Evolutionary conservation across 768 basidiomycete species (phyloP), one percentile per base, ranked within the genome.

Genomic region (Trametes meyenii): DNA sequence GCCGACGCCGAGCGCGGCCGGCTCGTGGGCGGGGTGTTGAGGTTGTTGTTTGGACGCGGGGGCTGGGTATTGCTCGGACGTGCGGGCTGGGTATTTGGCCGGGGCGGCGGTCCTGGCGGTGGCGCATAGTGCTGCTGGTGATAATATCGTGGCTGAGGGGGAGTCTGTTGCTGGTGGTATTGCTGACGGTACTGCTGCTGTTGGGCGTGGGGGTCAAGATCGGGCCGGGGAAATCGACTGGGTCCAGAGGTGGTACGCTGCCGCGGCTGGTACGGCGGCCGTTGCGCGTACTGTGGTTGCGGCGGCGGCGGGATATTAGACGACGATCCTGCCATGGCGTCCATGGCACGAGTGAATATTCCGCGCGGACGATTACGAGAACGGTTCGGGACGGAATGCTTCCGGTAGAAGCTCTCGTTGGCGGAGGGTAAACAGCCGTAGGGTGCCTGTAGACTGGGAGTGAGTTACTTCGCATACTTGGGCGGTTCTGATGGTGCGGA

Each of bases 351-450:
- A 21, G 83, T 79, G 70, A 89, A 86, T 33, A 78, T 51, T 24
- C 75, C 72, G 7, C 78, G 74, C 5, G 75, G 70, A 19, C 73
- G 70, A 10, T 63, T 68, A 14, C 67, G 65, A 8, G 68, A 52
- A 6, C 72, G 69, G 17, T 73, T 79, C 4, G 88, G 88, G 0
- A 90, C 84, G 13, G 87, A 88, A 66, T 87, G 73, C 51, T 75
- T 80, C 62, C 88, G 78, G 72, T 89, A 90, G 67, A 77, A 86
- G 45, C 75, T 79, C 79, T 92, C 90, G 55, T 89, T 82, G 10
- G 71, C 75, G 3, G 73, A 73, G 1, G 83, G 71, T 33, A 92
- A 76, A 69, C 89, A 91, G 1, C 90, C 89, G 66, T 85, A 83
- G 17, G 72, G 67, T 12, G 72, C 81, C 89, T 90, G 49, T 12